phyloP scores from a whole-genome alignment of 78 protist genomes.

The Dictyostelium intermedium region DNA sequence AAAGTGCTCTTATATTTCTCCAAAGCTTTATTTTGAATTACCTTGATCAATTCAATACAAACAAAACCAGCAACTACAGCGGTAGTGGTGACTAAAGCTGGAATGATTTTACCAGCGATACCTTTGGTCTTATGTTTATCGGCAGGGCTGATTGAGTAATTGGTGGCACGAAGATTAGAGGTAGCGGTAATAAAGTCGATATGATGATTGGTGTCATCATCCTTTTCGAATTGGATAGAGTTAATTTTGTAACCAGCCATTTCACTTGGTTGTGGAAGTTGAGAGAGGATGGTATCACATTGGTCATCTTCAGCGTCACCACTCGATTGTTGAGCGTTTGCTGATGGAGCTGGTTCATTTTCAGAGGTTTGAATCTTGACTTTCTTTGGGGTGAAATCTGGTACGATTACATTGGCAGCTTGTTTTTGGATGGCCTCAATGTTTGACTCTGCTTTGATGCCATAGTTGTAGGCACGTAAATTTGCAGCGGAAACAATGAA shows the following conservation, averaged over 20 bases:
- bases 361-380: conserved; percentile 90
- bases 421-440: conserved; percentile 1
- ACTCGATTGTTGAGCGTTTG: not conserved
- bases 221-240: conserved; percentile 93
- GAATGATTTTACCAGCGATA: conserved; percentile 99
- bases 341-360: conserved; percentile 46
- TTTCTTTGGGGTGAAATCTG: conserved; percentile 91
- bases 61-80: conserved; percentile 96
- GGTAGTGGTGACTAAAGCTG: conserved; percentile 99
- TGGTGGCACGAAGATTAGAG: conserved; percentile 98
- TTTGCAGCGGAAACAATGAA: conserved; percentile 94
- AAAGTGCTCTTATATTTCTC: conserved; percentile 93
- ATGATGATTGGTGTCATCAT: conserved; percentile 99
- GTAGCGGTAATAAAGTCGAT: conserved; percentile 98
- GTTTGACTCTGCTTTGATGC: conserved; percentile 69
- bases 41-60: conserved; percentile 94
- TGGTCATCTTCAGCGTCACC: conserved; percentile 66
- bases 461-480: conserved; percentile 93
- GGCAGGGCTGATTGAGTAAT: conserved; percentile 95
- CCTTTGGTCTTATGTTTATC: conserved; percentile 87
- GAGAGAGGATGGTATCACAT: conserved; percentile 6
- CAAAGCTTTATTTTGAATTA: conserved; percentile 73
- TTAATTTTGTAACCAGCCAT: conserved; percentile 40
- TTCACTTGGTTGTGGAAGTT: conserved; percentile 66
- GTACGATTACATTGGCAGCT: conserved; percentile 84